Base-by-base conservation (phyloP, 345 rosid genomes). In the Eucalyptus fibrosa region DNA sequence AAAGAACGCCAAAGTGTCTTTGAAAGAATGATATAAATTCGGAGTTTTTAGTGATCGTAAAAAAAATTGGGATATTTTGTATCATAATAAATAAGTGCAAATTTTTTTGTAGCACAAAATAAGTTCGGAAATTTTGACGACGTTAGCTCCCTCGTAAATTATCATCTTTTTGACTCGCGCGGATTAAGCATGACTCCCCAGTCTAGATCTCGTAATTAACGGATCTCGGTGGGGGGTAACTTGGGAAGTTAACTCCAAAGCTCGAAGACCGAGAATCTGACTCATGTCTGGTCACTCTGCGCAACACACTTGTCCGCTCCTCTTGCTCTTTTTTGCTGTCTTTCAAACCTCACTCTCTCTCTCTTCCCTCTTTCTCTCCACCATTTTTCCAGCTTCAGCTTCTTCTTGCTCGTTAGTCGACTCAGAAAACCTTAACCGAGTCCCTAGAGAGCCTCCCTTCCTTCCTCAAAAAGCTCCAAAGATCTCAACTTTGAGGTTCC, bases 191-290 rank as follows among this genome's bases (percentile, higher is more conserved):
- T 19, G 44, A 34, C 7, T 8, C 3, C 28, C 14, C 13, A 9
- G 24, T 72, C 28, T 19, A 21, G 26, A 37, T 72, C 45, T 72
- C 12, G 83, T 77, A 19, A 37, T 77, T 37, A 77, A 21, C 24
- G 83, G 83, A 77, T 77, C 15, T 77, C 28, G 12, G 30, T 2
- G n/a, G 44, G 87, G 87, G 87, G 65, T 56, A 51, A 12, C 14
- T 47, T 21, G 87, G 87, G 55, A 51, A 86, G n/a, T 86, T 26
- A 21, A 8, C 28, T 51, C 42, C 9, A 37, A n/a, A 81, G 85
- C 95, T 62, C 92, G 8, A 86, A 91, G 91, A 81, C 90, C 90
- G 91, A 89, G 93, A 92, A 89, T 89, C 95, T 91, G 93, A 88
- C 92, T 37, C 69, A 34, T 88, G 94, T 91, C 90, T 92, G 93